These are phyloP conservation scores for Fraxinus excelsior DNA, from an alignment of 257 asterid genomes.

Conservation along the genomic window DNA sequence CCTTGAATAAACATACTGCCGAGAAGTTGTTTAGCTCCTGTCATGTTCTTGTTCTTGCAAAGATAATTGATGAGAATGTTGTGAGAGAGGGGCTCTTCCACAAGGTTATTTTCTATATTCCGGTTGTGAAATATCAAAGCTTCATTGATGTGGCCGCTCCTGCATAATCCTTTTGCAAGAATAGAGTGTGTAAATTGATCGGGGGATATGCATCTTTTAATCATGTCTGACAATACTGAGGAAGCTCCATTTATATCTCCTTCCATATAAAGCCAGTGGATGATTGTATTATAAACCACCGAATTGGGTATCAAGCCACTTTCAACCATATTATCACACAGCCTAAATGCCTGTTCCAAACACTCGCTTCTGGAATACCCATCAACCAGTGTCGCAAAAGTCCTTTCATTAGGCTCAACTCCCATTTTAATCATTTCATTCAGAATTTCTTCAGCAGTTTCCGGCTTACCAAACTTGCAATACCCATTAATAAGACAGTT, in stretches of 20 bases:
- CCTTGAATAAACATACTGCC: conserved; percentile 79
- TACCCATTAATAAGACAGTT: conserved; percentile 72
- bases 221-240: conserved; percentile 59
- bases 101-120: conserved; percentile 39
- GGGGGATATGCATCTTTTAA: conserved; percentile 45
- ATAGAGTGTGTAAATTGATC: conserved; percentile 64
- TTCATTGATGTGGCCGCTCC: conserved; percentile 48
- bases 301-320: conserved; percentile 56
- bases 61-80: conserved; percentile 64
- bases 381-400: conserved; percentile 73
- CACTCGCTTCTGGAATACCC: conserved; percentile 65
- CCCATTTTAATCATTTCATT: conserved; percentile 53
- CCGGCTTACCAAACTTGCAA: conserved; percentile 62
- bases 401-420: conserved; percentile 63
- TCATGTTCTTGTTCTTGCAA: conserved; percentile 42
- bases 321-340: conserved; percentile 60
- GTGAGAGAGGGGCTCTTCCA: conserved; percentile 53
- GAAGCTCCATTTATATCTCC: conserved; percentile 66
- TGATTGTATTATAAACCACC: conserved; percentile 62
- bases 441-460: conserved; percentile 47
- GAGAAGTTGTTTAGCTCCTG: conserved; percentile 56
- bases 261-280: conserved; percentile 67
- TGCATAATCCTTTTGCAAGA: conserved; percentile 59
- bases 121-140: conserved; percentile 51
- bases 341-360: conserved; percentile 62